phyloP scores from a whole-genome alignment of 371 early-diverging fungal species.

The Mucor piriformis region DNA sequence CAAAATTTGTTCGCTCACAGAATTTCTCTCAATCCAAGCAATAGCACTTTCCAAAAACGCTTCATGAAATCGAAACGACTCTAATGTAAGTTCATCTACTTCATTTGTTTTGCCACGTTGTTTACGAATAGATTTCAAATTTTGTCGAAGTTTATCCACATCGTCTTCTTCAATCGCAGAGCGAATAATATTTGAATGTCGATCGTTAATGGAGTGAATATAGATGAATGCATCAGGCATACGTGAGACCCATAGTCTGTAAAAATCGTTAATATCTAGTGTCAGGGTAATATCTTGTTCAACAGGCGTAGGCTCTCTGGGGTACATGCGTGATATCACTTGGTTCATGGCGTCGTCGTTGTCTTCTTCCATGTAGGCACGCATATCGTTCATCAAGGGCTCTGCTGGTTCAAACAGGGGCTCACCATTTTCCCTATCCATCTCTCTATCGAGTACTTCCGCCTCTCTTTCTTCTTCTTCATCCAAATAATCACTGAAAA shows the following conservation, averaged over 20 bases:
- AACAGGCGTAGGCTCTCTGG: conserved; percentile 1
- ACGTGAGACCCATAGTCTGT: conserved; percentile 31
- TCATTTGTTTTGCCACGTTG: conserved; percentile 53
- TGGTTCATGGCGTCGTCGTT: conserved; percentile 59
- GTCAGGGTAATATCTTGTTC: background rate
- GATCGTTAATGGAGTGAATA: conserved; percentile 40
- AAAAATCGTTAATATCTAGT: conserved; percentile 8
- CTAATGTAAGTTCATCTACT: conserved; percentile 41
- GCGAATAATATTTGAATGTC: conserved; percentile 45
- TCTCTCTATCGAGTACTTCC: conserved; percentile 23
- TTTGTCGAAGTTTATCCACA: conserved; percentile 23
- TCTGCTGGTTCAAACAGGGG: background rate
- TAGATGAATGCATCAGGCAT: conserved; percentile 47
- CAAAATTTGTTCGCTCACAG: background rate
- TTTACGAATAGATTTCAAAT: conserved; percentile 37
- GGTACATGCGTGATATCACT: conserved; percentile 59
- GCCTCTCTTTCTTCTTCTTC: conserved; percentile 7
- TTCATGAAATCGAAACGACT: conserved; percentile 47
- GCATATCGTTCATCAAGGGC: conserved; percentile 28
- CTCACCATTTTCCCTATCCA: conserved; percentile 32
- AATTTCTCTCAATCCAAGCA: conserved; percentile 28
- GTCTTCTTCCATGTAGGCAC: conserved; percentile 57
- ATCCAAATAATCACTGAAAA: conserved; percentile 26
- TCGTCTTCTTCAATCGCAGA: conserved; percentile 47
- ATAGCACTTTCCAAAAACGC: conserved; percentile 36